These are phyloP conservation scores for Salix koriyanagi DNA, from an alignment of 345 rosid species.

Conservation along the genomic window DNA sequence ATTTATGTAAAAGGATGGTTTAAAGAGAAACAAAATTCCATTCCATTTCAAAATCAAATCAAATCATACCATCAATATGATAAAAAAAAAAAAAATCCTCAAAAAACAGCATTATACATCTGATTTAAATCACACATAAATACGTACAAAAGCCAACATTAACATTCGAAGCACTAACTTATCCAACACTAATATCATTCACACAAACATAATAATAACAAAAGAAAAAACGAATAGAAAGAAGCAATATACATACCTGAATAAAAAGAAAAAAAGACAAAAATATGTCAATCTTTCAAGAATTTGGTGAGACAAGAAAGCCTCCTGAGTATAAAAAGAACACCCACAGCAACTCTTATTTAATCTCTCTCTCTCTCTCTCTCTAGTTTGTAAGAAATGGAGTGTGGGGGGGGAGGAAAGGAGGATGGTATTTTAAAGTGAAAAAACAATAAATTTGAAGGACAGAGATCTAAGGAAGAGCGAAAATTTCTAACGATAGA, in stretches of 20 bases:
- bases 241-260: neutral
- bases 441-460: neutral
- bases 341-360: too few relatives aligned
- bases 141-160: neutral
- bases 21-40: too few relatives aligned
- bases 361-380: neutral
- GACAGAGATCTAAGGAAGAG: neutral
- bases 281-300: neutral
- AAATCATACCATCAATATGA: too few relatives aligned
- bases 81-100: too few relatives aligned
- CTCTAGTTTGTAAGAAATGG: neutral
- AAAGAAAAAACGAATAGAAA: neutral
- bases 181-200: too few relatives aligned
- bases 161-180: neutral
- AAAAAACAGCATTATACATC: too few relatives aligned
- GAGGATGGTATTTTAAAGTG: neutral
- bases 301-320: neutral
- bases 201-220: neutral
- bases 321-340: too few relatives aligned
- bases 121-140: neutral
- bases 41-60: too few relatives aligned
- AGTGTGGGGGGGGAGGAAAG: neutral
- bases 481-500: constrained; percentile 6
- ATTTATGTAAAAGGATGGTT: too few relatives aligned
- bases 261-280: neutral